Evolutionary conservation across 2,329 filamentous ascomycete genomes (phyloP).

Genomic region (Penicillium sp.): DNA sequence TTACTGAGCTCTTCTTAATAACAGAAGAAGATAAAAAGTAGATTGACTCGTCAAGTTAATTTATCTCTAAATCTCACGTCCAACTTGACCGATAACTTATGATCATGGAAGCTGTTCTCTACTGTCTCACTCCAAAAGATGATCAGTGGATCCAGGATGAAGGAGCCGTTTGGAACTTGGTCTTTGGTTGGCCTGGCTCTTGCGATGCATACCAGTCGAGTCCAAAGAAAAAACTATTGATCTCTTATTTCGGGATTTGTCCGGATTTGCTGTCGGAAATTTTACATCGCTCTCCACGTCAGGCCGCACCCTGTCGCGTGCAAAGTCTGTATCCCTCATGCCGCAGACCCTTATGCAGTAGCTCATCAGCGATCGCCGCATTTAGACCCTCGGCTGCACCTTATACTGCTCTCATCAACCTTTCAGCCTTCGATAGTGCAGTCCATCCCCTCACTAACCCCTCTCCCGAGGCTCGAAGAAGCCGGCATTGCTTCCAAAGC

Average conservation of each 20-base stretch:
- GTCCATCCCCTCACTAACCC: not conserved
- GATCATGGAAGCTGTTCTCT: no score
- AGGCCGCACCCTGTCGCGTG: not conserved
- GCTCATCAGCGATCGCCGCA: not conserved
- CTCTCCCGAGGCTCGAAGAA: not conserved
- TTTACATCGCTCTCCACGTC: not conserved
- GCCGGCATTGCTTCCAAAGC: no score
- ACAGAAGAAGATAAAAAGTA: no score
- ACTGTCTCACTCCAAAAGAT: constrained; percentile 3
- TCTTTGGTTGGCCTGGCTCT: not conserved
- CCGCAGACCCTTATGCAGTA: not conserved
- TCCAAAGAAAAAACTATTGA: constrained; percentile 2
- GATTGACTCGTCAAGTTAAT: no score
- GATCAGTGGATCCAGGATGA: not conserved
- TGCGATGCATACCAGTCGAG: not conserved
- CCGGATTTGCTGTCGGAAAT: not conserved
- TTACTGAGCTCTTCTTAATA: no score
- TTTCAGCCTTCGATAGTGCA: not conserved
- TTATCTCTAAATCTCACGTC: no score
- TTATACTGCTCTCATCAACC: not conserved
- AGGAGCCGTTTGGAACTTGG: not conserved
- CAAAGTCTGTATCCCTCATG: not conserved
- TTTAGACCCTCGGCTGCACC: not conserved
- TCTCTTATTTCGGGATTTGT: not conserved
- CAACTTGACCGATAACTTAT: no score